phyloP scores from a whole-genome alignment of 108 stramenopile genomes.

The Nannochloropsis granulata region DNA sequence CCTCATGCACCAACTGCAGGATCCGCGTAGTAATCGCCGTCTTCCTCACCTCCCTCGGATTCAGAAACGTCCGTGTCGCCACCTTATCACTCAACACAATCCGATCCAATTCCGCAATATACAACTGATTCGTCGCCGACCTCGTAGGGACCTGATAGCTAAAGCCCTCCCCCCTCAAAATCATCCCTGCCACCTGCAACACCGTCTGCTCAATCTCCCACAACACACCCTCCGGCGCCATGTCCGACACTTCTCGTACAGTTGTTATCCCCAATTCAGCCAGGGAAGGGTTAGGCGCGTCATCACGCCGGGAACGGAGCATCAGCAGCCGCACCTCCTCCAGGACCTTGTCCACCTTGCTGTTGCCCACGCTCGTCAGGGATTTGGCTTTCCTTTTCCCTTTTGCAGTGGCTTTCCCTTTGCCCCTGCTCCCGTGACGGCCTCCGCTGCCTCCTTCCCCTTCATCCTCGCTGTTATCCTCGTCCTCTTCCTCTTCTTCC shows the following conservation, averaged over 20 bases:
- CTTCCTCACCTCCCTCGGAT: slow-evolving; percentile 62
- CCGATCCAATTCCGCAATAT: slow-evolving; percentile 73
- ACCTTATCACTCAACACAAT: slow-evolving; percentile 30
- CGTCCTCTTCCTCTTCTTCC: neutral
- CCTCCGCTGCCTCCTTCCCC: neutral
- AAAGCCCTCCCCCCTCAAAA: slow-evolving; percentile 46
- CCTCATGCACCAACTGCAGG: slow-evolving; percentile 77
- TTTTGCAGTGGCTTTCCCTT: neutral
- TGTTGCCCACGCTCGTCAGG: neutral
- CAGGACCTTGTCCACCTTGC: neutral
- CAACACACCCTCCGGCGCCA: slow-evolving; percentile 23
- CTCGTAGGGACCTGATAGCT: slow-evolving; percentile 60
- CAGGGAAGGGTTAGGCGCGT: neutral
- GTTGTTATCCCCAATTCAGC: neutral
- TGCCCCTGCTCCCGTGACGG: neutral
- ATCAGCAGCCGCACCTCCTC: neutral
- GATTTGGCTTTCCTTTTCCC: neutral
- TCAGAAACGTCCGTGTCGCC: slow-evolving; percentile 52
- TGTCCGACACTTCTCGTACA: slow-evolving; percentile 15
- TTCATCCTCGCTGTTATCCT: neutral
- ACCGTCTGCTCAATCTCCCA: slow-evolving; percentile 29
- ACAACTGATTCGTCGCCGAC: slow-evolving; percentile 69
- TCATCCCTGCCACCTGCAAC: slow-evolving; percentile 24
- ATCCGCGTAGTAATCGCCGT: slow-evolving; percentile 84
- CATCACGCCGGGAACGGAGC: neutral